Evolutionary conservation across 768 basidiomycete genomes (phyloP), one percentile per base, ranked within the genome.

Genomic region (Ephemerocybe angulata): DNA sequence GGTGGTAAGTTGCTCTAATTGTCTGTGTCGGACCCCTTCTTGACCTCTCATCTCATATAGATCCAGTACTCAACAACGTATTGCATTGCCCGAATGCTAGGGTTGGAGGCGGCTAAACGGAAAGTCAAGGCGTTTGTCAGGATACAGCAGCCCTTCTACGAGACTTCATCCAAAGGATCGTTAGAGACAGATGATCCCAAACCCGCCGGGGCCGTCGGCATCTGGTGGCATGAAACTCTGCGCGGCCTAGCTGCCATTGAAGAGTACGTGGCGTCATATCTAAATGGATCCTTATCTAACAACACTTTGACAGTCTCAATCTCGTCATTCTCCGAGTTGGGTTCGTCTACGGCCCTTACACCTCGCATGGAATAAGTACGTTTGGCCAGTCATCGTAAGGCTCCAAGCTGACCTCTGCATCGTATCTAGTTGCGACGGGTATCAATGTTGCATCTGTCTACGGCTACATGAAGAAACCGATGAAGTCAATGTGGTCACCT

Each of bases 221-320:
- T 75, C 17, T 94, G 92, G 92, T 93, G 90, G 89, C 92, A 94
- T 60, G 92, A 93, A 72, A 83, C 88, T 1, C 72, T 89, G 24
- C 80, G 91, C 30, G 81, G 81, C 66, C 67, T 93, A 57, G 88
- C 85, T 21, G 82, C 84, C 4, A 89, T 93, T 53, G 75, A 83
- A 58, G 81, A 83, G 90, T 91, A 62, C 52, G 79, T 71, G 21
- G 13, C 12, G 43, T 46, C 46, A 48, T 12, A 56, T 29, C 21
- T 49, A 19, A 38, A 35, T 43, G 46, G 58, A 31, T 22, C 27
- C 30, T 65, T 21, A 61, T 62, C 62, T 52, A 46, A 22, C 29
- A 29, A 24, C 54, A 15, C 50, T 29, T 57, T 40, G 55, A 21
- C 50, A 93, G 90, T 51, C 76, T 93, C 37, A 92, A 91, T 65